Evolutionary conservation across 2,329 filamentous ascomycete species (phyloP).

Genomic region (Colletotrichum falcatum): DNA sequence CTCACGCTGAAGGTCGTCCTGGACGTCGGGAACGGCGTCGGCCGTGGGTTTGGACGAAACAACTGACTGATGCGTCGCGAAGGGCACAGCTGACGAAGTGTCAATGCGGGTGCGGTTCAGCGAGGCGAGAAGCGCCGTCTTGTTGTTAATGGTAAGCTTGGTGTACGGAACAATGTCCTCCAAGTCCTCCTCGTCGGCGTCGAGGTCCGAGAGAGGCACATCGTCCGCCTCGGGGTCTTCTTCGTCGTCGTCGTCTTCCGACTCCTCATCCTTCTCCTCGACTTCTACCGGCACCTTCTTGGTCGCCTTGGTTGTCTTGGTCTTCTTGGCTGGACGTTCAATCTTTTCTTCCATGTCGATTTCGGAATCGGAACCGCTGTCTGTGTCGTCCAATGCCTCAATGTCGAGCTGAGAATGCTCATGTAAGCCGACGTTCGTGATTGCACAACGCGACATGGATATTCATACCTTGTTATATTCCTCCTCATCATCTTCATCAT

Average conservation of each 20-base stretch:
- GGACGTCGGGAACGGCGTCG: slow-evolving; percentile 79
- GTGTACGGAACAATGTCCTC: slow-evolving; percentile 91
- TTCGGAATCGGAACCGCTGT: slow-evolving; percentile 74
- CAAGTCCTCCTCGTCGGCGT: slow-evolving; percentile 80
- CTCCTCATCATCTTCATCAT: slow-evolving; percentile 46
- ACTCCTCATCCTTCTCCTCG: slow-evolving; percentile 60
- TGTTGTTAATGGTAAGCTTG: slow-evolving; percentile 97
- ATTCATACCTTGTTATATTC: slow-evolving; percentile 43
- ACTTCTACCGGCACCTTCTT: slow-evolving; percentile 47
- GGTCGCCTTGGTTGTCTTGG: slow-evolving; percentile 58
- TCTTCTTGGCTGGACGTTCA: slow-evolving; percentile 60
- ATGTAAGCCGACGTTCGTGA: slow-evolving; percentile 26
- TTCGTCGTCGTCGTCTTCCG: slow-evolving; percentile 69
- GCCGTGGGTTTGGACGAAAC: slow-evolving; percentile 74
- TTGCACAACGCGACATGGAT: neutral
- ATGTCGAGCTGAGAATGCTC: slow-evolving; percentile 59
- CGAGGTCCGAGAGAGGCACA: slow-evolving; percentile 89
- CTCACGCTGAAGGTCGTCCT: slow-evolving; percentile 93
- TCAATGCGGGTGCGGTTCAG: slow-evolving; percentile 83
- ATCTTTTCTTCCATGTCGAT: slow-evolving; percentile 82
- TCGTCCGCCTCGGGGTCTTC: slow-evolving; percentile 86
- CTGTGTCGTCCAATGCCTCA: slow-evolving; percentile 70
- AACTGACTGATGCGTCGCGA: slow-evolving; percentile 85
- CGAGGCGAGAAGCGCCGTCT: slow-evolving; percentile 82
- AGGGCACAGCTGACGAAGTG: slow-evolving; percentile 75